Conservation (phyloP, 2,329 filamentous ascomycete species). For the Pseudocercospora ulei region DNA sequence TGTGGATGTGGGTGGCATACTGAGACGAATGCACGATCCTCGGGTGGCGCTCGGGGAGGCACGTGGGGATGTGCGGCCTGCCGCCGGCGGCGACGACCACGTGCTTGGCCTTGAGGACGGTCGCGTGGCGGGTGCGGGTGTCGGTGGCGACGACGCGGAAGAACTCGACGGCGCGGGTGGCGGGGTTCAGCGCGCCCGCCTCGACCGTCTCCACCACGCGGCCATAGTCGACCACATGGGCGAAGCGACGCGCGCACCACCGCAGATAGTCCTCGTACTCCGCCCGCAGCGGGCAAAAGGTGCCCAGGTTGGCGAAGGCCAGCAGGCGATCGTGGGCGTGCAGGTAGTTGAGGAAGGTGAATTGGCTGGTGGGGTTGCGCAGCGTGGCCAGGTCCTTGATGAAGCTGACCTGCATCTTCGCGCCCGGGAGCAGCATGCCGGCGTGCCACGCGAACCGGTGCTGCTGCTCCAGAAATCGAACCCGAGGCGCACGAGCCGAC, state of each 20-base stretch:
- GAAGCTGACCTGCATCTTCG: conserved; percentile 96
- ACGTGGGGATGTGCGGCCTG: conserved; percentile 58
- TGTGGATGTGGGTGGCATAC: conserved; percentile 58
- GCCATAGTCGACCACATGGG: conserved; percentile 61
- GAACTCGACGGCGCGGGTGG: conserved; percentile 47
- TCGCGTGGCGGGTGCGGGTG: conserved; percentile 47
- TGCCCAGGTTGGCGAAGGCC: conserved; percentile 81
- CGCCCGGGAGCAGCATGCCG: conserved; percentile 85
- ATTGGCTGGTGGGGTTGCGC: conserved; percentile 75
- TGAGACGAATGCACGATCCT: conserved; percentile 80
- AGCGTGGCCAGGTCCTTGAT: conserved; percentile 90
- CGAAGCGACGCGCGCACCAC: conserved; percentile 80
- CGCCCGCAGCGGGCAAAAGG: conserved; percentile 72
- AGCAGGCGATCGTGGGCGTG: conserved; percentile 71
- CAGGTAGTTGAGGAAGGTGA: conserved; percentile 93
- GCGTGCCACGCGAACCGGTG: conserved; percentile 79
- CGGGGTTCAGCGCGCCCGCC: conserved; percentile 45
- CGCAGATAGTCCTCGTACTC: conserved; percentile 95
- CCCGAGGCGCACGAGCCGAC: conserved; percentile 49
- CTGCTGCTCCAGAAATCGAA: conserved; percentile 84
- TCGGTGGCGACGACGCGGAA: conserved; percentile 62
- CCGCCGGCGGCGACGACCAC: conserved; percentile 63
- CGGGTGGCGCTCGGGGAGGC: conserved; percentile 59
- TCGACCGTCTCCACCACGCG: conserved; percentile 65
- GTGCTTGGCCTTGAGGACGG: conserved; percentile 51